Evolutionary conservation across 805 yeast species (phyloP), one percentile per base, ranked within the genome.

Genomic region (Komagataella mondaviorum): DNA sequence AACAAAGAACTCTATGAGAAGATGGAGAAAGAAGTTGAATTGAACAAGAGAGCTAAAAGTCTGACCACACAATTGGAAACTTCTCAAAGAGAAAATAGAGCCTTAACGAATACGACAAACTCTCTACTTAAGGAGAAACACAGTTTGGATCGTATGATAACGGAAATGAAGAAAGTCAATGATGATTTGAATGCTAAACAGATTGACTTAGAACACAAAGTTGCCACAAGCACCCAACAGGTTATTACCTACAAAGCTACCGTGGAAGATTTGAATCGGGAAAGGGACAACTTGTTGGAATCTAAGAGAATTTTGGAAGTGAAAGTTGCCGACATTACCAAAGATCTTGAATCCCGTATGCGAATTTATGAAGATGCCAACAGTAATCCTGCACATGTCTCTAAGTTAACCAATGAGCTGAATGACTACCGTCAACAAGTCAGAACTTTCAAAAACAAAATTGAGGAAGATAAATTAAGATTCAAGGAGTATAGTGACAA

Each of bases 11-110:
- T 87, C 44, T 70, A 73, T 44, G 68, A 70, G 51, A 74, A 78
- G 55, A 69, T 81, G 66, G 80, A 81, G 57, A 72, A 71, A 44
- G 95, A 88, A 62, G 80, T 88, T 1, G 78, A 76, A 30, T 63
- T 84, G 51, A 77, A 81, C 53, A 84, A 81, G 56, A 81, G 77
- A 48, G 69, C 82, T 55, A 83, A 85, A 50, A 77, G 77, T 44
- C 65, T 83, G 23, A 77, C 74, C 46, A 74, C 81, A 55, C 83
- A 81, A 54, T 65, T 80, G 47, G 88, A 81, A 54, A 75, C 77
- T 6, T 62, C 77, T n/a, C 65, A 71, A 43, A 68, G 66, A n/a
- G 75, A 71, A 49, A 66, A 69, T 12, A 70, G 73, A 17, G 59
- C 68, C 6, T 57, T 73, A 49, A 74, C 72, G 51, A 50, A 55